phyloP scores from a whole-genome alignment of 2,329 filamentous ascomycete species.

The Xylariaceae sp. region DNA sequence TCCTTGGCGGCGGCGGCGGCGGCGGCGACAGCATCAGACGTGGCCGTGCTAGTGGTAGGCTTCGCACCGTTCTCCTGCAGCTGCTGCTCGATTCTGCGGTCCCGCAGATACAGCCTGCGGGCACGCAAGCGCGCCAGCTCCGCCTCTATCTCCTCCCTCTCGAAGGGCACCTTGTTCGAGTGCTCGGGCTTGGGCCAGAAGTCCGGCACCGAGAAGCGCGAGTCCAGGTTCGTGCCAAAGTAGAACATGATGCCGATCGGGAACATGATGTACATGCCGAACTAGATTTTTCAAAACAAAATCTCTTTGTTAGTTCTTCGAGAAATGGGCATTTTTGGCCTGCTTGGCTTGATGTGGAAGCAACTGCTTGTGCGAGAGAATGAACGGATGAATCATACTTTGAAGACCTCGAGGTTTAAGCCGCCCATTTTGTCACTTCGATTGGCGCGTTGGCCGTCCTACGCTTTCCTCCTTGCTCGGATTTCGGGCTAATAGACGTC shows the following conservation, averaged over 20 bases:
- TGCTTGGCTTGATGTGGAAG: too few species aligned
- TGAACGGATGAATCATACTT: constrained; percentile 49
- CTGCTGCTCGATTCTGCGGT: constrained; percentile 49
- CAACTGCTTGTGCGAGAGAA: too few species aligned
- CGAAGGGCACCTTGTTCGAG: constrained; percentile 69
- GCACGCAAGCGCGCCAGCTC: constrained; percentile 70
- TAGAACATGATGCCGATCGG: constrained; percentile 99
- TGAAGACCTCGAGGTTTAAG: constrained; percentile 90
- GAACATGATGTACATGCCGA: constrained; percentile 98
- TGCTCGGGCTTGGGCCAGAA: constrained; percentile 89
- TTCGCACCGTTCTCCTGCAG: constrained; percentile 1
- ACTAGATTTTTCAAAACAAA: constrained; percentile 47
- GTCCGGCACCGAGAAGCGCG: constrained; percentile 77
- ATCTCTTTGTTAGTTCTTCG: neutral
- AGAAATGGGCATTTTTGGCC: too few species aligned
- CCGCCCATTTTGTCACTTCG: constrained; percentile 58
- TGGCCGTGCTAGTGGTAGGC: too few species aligned
- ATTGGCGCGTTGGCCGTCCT: too few species aligned
- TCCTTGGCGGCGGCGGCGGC: too few species aligned
- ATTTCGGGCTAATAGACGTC: neutral
- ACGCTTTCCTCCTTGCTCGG: neutral
- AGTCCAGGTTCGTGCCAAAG: constrained; percentile 96
- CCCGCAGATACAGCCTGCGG: constrained; percentile 67
- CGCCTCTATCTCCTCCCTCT: constrained; percentile 73
- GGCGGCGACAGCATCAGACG: too few species aligned